Percentiles rank a stretch among this genome's conserved stretches.
Conservation (phyloP, 2,329 filamentous ascomycete species). For the Curvularia verruculosa region DNA sequence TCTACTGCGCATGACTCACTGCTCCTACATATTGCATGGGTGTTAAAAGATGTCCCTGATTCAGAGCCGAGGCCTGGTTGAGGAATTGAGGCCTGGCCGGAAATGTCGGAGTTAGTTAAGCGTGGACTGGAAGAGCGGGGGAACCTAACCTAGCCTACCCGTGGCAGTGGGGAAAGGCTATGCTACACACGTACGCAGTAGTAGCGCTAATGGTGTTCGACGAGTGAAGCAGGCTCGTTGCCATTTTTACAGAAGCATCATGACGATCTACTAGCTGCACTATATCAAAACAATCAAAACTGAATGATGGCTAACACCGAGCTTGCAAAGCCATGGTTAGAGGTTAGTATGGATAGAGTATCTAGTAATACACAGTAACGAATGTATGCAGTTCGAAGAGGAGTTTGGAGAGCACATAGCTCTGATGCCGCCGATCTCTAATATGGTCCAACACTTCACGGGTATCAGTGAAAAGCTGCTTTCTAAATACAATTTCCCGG, state of each 20-base stretch:
- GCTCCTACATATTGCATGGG: conserved; percentile 18
- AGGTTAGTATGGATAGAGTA: conserved; percentile 26
- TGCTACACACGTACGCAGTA: conserved; percentile 1
- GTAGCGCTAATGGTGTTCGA: not conserved
- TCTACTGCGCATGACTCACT: conserved; percentile 24
- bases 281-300: not conserved
- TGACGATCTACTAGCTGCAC: not conserved
- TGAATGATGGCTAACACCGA: conserved; percentile 23
- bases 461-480: conserved; percentile 27
- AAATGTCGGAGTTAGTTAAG: conserved; percentile 37
- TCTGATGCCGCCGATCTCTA: conserved; percentile 31
- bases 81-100: conserved; percentile 25
- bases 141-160: conserved; percentile 8
- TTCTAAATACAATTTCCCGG: conserved; percentile 36
- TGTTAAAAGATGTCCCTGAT: conserved; percentile 13
- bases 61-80: conserved; percentile 6
- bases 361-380: conserved; percentile 13
- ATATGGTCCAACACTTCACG: conserved; percentile 23
- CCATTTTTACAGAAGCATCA: not conserved
- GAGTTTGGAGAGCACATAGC: conserved; percentile 39
- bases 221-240: not conserved
- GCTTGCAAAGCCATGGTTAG: conserved; percentile 38
- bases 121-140: conserved; percentile 15
- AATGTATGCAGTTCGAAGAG: conserved; percentile 37
- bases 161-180: not conserved